Evolutionary conservation across 768 basidiomycete species (phyloP), one percentile per base, ranked within the genome.

Genomic region (Suillus occidentalis): DNA sequence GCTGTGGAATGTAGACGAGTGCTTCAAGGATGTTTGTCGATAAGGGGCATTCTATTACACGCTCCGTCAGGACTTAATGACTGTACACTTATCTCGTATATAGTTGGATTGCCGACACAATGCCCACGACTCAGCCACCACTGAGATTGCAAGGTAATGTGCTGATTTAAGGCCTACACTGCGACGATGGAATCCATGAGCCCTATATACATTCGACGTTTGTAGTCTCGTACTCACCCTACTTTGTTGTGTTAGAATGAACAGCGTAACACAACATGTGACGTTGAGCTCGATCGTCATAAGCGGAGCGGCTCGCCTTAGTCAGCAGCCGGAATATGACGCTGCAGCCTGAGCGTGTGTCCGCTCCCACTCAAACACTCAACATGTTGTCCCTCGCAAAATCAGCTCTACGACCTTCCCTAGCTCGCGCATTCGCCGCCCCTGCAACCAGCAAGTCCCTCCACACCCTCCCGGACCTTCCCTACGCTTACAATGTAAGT

Each of bases 401-500:
- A 65, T 74, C 75, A 42, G 69, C 79, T 45, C 70, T 82, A 39
- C 83, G 81, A 65, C 83, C 83, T 22, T 69, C 80, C 9, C 64
- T 85, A 53, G 68, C 81, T 40, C 85, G 87, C 61, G 65, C 83
- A 18, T 81, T 87, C 63, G 77, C 76, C 2, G 78, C 80, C 60
- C 77, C 79, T 18, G 72, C 78, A 36, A 71, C 79, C 47, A 69
- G 78, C 16, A 79, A 87, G 42, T 78, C 80, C 14, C 55, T 88
- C 64, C 91, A 94, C 78, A 89, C 90, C 6, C 85, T 95, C 25
- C 94, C 94, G 6, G 79, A 85, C 47, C 81, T 96, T 37, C 91
- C 93, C 53, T 95, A 95, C 73, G 80, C 81, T 22, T 92, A 95
- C 76, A 85, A 94, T 77, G 93, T 90, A 61, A 66, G 84, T 76